Conservation (phyloP, 139 green algal species). For the Chlamydomonas schloesseri region DNA sequence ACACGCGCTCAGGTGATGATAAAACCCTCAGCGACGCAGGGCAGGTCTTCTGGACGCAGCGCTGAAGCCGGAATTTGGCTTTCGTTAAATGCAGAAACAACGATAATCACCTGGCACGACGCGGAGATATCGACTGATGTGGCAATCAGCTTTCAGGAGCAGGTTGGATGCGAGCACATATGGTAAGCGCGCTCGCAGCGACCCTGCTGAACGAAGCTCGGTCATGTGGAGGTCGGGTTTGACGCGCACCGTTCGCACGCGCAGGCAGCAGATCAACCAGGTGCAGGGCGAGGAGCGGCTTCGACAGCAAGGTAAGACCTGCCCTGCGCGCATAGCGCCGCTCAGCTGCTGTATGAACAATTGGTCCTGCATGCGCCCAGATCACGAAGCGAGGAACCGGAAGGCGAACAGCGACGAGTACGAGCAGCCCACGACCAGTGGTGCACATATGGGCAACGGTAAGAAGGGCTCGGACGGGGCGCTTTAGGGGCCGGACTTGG, state of each 20-base stretch:
- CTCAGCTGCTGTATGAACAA: not conserved
- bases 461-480: not conserved
- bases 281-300: constrained; percentile 64
- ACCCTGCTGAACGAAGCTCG: not conserved
- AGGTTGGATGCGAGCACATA: constrained; percentile 87
- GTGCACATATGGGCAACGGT: constrained; percentile 26
- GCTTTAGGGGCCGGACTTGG: too few relatives aligned
- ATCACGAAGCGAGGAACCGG: constrained; percentile 15
- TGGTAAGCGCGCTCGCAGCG: constrained; percentile 70
- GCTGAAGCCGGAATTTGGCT: not conserved
- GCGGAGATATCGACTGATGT: constrained; percentile 90
- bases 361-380: not conserved
- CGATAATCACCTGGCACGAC: constrained; percentile 98
- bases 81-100: constrained; percentile 80
- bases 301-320: constrained; percentile 46
- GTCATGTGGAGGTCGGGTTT: not conserved
- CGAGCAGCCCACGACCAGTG: constrained; percentile 63
- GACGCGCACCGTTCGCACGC: not conserved
- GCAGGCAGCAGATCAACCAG: constrained; percentile 77
- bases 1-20: constrained; percentile 84
- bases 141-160: constrained; percentile 96
- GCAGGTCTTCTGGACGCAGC: too few relatives aligned
- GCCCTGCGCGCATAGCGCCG: not conserved
- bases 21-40: not conserved
- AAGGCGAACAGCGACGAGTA: constrained; percentile 12